These are phyloP conservation scores for Rhododendron henanense DNA, from an alignment of 148 eudicot genomes.

Conservation along the genomic window DNA sequence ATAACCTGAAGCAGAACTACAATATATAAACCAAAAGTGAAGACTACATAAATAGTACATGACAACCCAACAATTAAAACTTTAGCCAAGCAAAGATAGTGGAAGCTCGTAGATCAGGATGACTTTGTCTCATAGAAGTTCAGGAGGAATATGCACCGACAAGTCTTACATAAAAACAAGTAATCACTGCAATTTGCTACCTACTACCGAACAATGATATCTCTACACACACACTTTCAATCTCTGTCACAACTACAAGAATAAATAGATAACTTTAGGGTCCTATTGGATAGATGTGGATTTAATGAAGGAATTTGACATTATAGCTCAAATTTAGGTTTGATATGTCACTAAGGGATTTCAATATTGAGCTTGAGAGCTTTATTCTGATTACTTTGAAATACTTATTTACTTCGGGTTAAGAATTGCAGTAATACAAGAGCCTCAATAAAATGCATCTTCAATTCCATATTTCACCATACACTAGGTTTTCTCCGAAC, in stretches of 20 bases:
- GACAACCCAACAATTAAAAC: neutral
- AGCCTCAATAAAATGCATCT: neutral
- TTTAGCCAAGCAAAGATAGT: neutral
- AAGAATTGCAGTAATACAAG: neutral
- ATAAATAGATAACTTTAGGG: neutral
- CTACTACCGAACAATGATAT: neutral
- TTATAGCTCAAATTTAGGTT: neutral
- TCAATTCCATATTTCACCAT: neutral
- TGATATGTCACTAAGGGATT: neutral
- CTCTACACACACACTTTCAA: neutral
- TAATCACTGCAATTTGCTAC: neutral
- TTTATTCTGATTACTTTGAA: neutral
- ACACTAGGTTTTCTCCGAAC: neutral
- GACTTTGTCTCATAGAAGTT: neutral
- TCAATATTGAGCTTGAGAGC: neutral
- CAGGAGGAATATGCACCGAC: neutral
- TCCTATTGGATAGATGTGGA: neutral
- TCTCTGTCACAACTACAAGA: neutral
- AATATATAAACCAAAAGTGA: neutral
- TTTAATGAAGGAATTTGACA: neutral
- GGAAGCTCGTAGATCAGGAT: neutral
- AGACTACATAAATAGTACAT: neutral
- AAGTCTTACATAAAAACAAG: neutral
- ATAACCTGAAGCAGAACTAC: slow-evolving; percentile 45
- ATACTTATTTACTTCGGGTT: neutral